A percentile compares a stretch with the other conserved stretches of the same genome.
Conservation (phyloP, 2,329 filamentous ascomycete species). For the Colletotrichum sp. region DNA sequence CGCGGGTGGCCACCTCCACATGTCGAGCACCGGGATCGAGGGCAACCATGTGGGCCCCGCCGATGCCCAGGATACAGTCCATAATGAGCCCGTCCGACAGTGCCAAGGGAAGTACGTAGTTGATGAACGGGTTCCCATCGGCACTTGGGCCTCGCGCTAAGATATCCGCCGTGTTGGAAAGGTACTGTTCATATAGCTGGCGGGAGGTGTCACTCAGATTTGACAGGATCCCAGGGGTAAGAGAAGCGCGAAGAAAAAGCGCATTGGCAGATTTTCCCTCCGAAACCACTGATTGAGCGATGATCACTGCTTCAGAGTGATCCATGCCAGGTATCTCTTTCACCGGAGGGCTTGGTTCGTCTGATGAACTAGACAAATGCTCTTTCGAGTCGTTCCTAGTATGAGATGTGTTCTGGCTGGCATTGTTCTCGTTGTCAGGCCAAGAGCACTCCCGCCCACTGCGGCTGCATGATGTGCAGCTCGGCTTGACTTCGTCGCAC, state of each 20-base stretch:
- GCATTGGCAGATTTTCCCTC: fast-evolving
- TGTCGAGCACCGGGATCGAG: fast-evolving
- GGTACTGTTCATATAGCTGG: not conserved
- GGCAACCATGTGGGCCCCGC: not conserved
- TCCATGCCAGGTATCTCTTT: not conserved
- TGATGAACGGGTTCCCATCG: not conserved
- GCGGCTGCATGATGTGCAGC: not conserved
- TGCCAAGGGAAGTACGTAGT: not conserved
- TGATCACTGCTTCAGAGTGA: not conserved
- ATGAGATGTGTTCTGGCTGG: fast-evolving
- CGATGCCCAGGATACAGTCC: not conserved
- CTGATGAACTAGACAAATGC: not conserved
- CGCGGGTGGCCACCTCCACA: not conserved
- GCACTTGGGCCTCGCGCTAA: not conserved
- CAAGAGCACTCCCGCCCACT: not conserved
- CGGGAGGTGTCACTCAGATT: not conserved
- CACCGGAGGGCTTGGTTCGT: fast-evolving
- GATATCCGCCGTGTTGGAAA: not conserved
- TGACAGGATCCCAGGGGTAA: not conserved
- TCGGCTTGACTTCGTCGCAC: not conserved
- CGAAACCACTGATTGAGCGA: not conserved
- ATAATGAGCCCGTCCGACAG: not conserved
- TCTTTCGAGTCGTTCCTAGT: not conserved
- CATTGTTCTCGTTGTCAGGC: not conserved
- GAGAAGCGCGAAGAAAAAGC: fast-evolving